phyloP scores from a whole-genome alignment of 352 stramenopile species.

The Globisporangium middletonii region DNA sequence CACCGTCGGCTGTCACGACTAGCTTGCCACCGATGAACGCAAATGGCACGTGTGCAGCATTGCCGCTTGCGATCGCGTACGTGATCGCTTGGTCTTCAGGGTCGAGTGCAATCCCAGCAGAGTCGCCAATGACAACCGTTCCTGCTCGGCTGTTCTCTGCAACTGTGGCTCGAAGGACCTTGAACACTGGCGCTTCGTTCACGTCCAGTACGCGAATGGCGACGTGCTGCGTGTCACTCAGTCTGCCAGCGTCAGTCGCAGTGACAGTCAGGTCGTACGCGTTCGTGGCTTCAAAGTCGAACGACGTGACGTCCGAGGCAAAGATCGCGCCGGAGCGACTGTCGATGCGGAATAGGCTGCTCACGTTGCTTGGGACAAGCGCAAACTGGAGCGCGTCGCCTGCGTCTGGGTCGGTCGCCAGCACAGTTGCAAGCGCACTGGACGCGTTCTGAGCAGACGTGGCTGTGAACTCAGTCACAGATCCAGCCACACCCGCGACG shows the following conservation, averaged over 20 bases:
- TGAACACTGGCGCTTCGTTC: slow-evolving; percentile 43
- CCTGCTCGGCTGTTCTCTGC: slow-evolving; percentile 19
- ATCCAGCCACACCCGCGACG: slow-evolving; percentile 19
- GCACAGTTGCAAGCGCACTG: slow-evolving; percentile 14
- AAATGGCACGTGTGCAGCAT: background rate
- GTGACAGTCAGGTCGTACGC: slow-evolving; percentile 7
- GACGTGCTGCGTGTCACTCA: slow-evolving; percentile 19
- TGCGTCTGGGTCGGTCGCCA: slow-evolving; percentile 6
- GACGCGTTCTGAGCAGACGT: slow-evolving; percentile 17
- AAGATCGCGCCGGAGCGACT: slow-evolving; percentile 29
- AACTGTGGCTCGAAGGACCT: slow-evolving; percentile 4
- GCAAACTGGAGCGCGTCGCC: slow-evolving; percentile 8
- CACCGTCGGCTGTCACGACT: background rate
- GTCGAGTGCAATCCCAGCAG: slow-evolving; percentile 7
- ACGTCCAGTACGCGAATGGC: slow-evolving; percentile 31
- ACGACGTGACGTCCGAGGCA: slow-evolving; percentile 21
- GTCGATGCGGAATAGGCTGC: slow-evolving; percentile 37
- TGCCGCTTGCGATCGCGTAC: slow-evolving; percentile 2
- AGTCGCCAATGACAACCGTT: slow-evolving; percentile 18
- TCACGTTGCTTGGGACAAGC: slow-evolving; percentile 17
- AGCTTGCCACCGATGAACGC: background rate
- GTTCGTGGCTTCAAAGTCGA: slow-evolving; percentile 35
- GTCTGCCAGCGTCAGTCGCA: slow-evolving; percentile 27
- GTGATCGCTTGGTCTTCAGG: slow-evolving; percentile 5
- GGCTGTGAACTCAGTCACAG: slow-evolving; percentile 33